Base-by-base conservation (phyloP, 345 rosid species). In the Bruguiera parviflora region DNA sequence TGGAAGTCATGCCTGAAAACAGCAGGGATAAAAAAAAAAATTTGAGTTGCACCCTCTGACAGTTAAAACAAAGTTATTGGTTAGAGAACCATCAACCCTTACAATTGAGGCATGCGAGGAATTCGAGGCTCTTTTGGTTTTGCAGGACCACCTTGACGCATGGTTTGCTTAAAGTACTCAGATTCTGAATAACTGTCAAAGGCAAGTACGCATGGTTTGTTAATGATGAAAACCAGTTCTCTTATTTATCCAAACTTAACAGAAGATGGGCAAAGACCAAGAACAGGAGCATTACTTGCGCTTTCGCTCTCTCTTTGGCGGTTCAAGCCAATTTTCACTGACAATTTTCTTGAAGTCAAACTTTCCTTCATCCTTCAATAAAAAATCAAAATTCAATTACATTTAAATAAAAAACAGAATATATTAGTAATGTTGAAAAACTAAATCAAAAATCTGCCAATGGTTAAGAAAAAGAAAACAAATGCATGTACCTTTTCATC, bases 101-200 rank as follows among this genome's bases (percentile, higher is more conserved):
- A 96, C 99, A 96, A 70, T 81, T 87, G 98, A 27, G 99, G 99
- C 99, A 92, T 96, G 75, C 99, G 97, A 63, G 99, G 99, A 75
- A 96, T 90, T 65, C 98, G 88, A 71, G 98, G 99, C 74, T 96
- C 99, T 73, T 86, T 90, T 19, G 99, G 96, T 83, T 92, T 95
- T 51, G 92, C 81, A 31, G 92, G 96, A 73, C 86, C 96, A 68
- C 93, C 93, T 87, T 95, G 96, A 51, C 98, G 91, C 94, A 95
- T 77, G 61, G 97, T 88, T 86, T 95, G 96, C 83, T 92, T 95
- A 37, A 92, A 95, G 84, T 95, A 92, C 51, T 95, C 97, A 75
- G 96, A 87, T 83, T 95, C 98, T 28, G 98, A 96, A 82, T 92
- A 96, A 80, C 98, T 92, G 74, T 75, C 28, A 32, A 75, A 19